phyloP scores from a whole-genome alignment of 1,284 basidiomycete genomes.

The Fomitopsis palustris region DNA sequence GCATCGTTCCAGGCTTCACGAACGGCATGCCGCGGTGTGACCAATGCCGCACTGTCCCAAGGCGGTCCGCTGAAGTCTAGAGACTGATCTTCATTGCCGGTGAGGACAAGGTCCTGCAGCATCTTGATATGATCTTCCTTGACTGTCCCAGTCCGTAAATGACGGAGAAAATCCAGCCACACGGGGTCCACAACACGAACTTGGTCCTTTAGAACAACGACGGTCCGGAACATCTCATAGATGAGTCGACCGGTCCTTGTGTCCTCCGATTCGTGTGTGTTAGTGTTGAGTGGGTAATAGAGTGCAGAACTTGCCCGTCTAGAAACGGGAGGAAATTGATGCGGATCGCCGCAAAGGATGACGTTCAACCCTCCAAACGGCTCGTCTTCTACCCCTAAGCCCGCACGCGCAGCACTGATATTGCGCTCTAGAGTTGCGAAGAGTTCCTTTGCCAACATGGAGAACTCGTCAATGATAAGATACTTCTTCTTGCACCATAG shows the following conservation, averaged over 20 bases:
- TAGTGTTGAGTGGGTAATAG: background rate
- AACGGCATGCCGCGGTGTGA: constrained; percentile 2
- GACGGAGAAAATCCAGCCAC: constrained; percentile 32
- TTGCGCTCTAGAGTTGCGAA: constrained; percentile 22
- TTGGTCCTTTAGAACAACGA: constrained; percentile 35
- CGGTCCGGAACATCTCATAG: constrained; percentile 33
- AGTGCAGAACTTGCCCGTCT: background rate
- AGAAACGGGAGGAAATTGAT: constrained; percentile 4
- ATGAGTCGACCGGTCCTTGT: constrained; percentile 9
- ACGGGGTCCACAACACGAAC: constrained; percentile 27
- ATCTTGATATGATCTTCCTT: background rate
- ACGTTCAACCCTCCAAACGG: background rate
- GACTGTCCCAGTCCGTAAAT: background rate
- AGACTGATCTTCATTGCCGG: background rate
- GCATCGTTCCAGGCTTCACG: background rate
- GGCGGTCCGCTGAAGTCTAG: background rate
- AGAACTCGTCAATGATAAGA: constrained; percentile 32
- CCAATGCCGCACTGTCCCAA: background rate
- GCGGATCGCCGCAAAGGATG: background rate
- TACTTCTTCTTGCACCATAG: constrained; percentile 24
- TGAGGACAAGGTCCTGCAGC: background rate
- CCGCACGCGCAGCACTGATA: constrained; percentile 16
- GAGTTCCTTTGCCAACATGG: constrained; percentile 30
- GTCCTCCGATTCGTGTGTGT: too few species aligned
- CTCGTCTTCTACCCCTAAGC: constrained; percentile 13